Evolutionary conservation across 2,329 filamentous ascomycete genomes (phyloP).

Genomic region (Cladosporium sp.): DNA sequence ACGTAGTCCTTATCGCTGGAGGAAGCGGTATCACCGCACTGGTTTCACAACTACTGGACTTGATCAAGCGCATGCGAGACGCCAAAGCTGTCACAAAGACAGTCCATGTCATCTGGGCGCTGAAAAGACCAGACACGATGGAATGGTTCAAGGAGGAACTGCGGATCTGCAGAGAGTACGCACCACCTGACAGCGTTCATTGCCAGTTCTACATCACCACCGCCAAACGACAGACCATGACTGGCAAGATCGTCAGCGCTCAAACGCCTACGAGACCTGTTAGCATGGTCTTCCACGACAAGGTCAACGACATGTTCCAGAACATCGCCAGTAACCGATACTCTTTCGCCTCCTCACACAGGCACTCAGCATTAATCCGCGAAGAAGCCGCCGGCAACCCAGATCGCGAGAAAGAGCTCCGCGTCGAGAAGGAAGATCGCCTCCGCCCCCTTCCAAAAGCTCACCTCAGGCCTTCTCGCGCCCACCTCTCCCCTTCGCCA

Average conservation of each 20-base stretch:
- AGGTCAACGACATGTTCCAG: conserved; percentile 82
- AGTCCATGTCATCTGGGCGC: conserved; percentile 89
- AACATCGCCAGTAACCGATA: conserved; percentile 74
- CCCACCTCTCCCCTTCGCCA: conserved; percentile 28
- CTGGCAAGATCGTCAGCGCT: conserved; percentile 54
- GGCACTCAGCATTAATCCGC: conserved; percentile 79
- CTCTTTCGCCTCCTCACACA: conserved; percentile 48
- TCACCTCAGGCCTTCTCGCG: conserved; percentile 38
- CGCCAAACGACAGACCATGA: conserved; percentile 58
- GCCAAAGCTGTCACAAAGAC: conserved; percentile 90
- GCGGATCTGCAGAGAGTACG: conserved; percentile 84
- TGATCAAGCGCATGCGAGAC: conserved; percentile 96
- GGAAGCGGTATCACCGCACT: conserved; percentile 93
- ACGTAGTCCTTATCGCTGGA: conserved; percentile 87
- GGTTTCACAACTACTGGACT: conserved; percentile 83
- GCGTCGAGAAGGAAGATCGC: conserved; percentile 79
- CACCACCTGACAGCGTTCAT: conserved; percentile 82
- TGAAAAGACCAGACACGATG: conserved; percentile 89
- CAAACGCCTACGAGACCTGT: conserved; percentile 58
- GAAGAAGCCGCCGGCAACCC: conserved; percentile 77
- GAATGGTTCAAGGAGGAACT: conserved; percentile 98
- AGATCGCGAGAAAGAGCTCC: conserved; percentile 76
- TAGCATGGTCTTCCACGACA: conserved; percentile 78
- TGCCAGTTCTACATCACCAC: conserved; percentile 95
- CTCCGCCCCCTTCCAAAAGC: conserved; percentile 75